Conservation (phyloP, 169 alveolate species). For the Theileria orientalis region DNA sequence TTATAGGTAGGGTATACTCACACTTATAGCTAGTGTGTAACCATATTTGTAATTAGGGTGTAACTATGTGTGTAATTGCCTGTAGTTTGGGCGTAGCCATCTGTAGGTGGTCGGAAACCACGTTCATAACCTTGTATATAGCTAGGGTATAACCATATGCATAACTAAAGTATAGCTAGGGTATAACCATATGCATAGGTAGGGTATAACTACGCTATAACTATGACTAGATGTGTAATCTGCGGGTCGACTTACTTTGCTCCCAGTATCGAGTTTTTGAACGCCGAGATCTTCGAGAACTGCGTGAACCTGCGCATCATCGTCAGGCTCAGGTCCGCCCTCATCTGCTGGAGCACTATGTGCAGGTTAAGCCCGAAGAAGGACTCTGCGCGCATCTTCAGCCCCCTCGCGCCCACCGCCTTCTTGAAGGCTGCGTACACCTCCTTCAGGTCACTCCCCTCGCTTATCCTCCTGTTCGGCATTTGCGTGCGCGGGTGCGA, state of each 20-base stretch:
- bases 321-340: constrained; percentile 14
- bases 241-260: neutral
- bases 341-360: constrained; percentile 39
- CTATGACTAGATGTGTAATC: no score
- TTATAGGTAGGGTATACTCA: no score
- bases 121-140: no score
- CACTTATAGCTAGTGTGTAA: no score
- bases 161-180: no score
- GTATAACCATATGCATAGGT: no score
- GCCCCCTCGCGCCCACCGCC: neutral
- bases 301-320: constrained; percentile 12
- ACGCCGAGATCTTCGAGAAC: constrained; percentile 12
- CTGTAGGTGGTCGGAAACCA: no score
- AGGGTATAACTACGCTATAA: no score
- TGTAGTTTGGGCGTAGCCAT: no score
- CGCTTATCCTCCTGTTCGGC: neutral
- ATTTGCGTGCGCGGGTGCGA: neutral
- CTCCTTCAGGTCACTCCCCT: constrained; percentile 10
- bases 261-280: constrained; percentile 23
- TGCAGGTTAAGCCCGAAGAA: constrained; percentile 43
- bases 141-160: no score
- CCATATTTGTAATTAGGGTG: no score
- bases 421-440: constrained; percentile 4
- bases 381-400: neutral
- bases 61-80: no score